phyloP scores from a whole-genome alignment of 768 basidiomycete species.

The Infundibulicybe gibba region DNA sequence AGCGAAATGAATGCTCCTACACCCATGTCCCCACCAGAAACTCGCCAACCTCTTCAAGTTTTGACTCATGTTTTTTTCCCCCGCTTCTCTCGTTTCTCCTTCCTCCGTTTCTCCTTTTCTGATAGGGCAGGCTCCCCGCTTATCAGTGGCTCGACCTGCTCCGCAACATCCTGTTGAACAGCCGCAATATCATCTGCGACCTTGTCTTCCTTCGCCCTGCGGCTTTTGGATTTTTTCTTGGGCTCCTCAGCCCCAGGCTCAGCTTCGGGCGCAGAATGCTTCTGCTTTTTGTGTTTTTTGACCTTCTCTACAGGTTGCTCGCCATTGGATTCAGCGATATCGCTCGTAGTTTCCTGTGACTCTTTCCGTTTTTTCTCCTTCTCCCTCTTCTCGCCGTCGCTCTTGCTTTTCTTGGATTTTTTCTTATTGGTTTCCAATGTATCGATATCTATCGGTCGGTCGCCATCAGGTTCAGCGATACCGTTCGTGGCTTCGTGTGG shows the following conservation, averaged over 20 bases:
- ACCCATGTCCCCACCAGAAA: not conserved
- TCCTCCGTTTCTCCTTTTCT: conserved; percentile 22
- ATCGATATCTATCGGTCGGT: not conserved
- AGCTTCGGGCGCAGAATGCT: conserved; percentile 9
- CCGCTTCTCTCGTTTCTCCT: conserved; percentile 27
- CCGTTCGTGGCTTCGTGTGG: conserved; percentile 8
- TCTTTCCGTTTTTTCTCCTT: conserved; percentile 18
- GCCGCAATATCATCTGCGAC: conserved; percentile 7
- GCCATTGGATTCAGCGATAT: not conserved
- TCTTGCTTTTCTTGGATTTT: conserved; percentile 12
- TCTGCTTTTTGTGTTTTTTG: conserved; percentile 15
- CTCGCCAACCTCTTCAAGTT: not conserved
- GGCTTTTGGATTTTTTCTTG: conserved; percentile 10
- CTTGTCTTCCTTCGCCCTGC: conserved; percentile 13
- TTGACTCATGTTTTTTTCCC: conserved; percentile 14
- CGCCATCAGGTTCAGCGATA: not conserved
- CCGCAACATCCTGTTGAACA: conserved; percentile 9
- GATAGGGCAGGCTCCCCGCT: conserved; percentile 4
- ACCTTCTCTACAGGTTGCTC: conserved; percentile 12
- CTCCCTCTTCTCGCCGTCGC: conserved; percentile 12
- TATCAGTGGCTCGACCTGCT: conserved; percentile 9
- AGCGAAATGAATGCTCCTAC: too few species aligned
- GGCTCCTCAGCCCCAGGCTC: conserved; percentile 7
- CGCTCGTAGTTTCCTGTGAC: conserved; percentile 15
- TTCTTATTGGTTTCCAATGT: not conserved